phyloP scores from a whole-genome alignment of 2,329 filamentous ascomycete genomes.

The Diaporthe ilicicola region DNA sequence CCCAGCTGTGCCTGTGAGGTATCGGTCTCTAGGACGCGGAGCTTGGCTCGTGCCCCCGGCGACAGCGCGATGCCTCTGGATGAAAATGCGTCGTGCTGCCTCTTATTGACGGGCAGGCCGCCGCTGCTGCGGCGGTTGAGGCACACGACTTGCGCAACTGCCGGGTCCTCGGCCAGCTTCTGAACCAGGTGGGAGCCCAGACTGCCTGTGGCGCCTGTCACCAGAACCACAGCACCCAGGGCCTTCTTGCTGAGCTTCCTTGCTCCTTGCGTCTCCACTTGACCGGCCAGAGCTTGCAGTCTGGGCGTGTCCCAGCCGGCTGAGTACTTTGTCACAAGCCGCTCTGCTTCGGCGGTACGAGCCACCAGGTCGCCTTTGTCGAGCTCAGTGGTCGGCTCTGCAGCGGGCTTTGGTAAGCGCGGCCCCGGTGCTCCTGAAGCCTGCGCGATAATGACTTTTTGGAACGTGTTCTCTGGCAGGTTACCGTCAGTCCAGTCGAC shows the following conservation, averaged over 20 bases:
- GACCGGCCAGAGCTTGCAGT: no score
- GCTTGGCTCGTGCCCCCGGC: slow-evolving; percentile 41
- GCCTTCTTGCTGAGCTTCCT: no score
- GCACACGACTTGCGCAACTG: slow-evolving; percentile 49
- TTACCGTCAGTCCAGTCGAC: slow-evolving; percentile 44
- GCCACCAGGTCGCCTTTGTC: neutral
- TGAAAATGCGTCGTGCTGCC: slow-evolving; percentile 43
- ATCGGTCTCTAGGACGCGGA: slow-evolving; percentile 52
- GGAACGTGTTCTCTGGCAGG: neutral
- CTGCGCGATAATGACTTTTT: slow-evolving; percentile 15
- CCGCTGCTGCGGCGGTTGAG: slow-evolving; percentile 51
- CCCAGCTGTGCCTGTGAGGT: slow-evolving; percentile 52
- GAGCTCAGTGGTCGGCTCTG: neutral
- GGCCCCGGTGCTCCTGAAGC: neutral
- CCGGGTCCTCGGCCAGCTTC: slow-evolving; percentile 38
- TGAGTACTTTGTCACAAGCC: neutral
- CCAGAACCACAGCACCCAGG: slow-evolving; percentile 38
- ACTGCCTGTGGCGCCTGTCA: slow-evolving; percentile 51
- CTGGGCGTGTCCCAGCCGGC: no score
- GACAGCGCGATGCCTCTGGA: slow-evolving; percentile 27
- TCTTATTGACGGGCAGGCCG: slow-evolving; percentile 44
- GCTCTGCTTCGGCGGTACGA: neutral
- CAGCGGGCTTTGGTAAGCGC: neutral
- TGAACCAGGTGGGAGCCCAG: slow-evolving; percentile 48
- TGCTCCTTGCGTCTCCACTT: no score